Base-by-base conservation (phyloP, 805 yeast species). In the Suhomyces xylopsoci region DNA sequence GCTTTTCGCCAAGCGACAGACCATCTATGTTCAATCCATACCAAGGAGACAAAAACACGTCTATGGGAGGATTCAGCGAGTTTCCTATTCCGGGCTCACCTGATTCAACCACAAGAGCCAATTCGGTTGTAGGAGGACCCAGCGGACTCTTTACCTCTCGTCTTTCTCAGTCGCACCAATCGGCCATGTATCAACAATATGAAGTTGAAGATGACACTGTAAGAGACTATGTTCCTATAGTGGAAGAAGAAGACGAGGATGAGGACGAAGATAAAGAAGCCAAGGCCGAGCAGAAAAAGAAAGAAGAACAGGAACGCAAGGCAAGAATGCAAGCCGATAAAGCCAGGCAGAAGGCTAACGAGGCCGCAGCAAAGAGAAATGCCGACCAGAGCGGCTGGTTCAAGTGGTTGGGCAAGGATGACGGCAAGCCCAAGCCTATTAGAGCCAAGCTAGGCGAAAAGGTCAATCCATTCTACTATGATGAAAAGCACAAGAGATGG, bases 401-500 rank as follows among this genome's bases (percentile, higher is more conserved):
- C 54, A 75, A 80, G 51, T 70, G 65, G 64, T 55, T 65, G 25
- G 64, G 76, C 45, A 76, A 73, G 56, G 78, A 78, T 45, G 80
- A 81, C 26, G 85, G 81, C 46, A 88, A 82, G 49, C 90, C 89
- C 40, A 89, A 88, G 63, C 88, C 91, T 0, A 79, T 85, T 55
- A 81, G 83, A 57, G 98, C 97, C 36, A 90, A 94, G 59, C 71
- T 94, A 50, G 99, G 98, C 10, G 89, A 87, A 52, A 80, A 83
- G 54, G 56, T 58, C 34, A 87, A 78, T 63, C 74, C 81, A 15
- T 87, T 94, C 64, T 80, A 82, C 62, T 94, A 83, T 66, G 97
- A 92, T 70, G 93, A 89, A 61, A 83, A 87, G 54, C 79, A 87
- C 63, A 85, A 87, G 65, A 81, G 97, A 62, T 94, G 97, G 97